These are phyloP conservation scores for Xylaria sp. DNA, from an alignment of 2,329 filamentous ascomycete genomes.

Conservation along the genomic window DNA sequence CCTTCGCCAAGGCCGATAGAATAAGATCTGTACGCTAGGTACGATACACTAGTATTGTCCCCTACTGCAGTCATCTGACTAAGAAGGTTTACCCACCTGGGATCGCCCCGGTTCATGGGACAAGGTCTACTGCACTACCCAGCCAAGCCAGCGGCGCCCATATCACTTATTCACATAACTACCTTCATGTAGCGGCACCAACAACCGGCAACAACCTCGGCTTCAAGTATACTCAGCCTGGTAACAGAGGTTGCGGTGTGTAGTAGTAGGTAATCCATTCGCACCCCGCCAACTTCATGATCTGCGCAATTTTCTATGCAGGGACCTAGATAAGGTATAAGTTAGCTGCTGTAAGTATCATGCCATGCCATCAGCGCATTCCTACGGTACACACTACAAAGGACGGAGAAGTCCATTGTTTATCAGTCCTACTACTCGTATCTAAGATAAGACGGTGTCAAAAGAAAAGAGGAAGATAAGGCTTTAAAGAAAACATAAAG, in stretches of 20 bases:
- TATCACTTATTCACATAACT: background rate
- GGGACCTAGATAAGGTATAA: slow-evolving; percentile 5
- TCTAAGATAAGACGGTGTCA: background rate
- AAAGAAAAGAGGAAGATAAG: background rate
- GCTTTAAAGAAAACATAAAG: background rate
- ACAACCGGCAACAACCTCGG: background rate
- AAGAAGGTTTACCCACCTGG: slow-evolving; percentile 31
- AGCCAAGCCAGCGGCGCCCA: background rate
- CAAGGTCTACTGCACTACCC: slow-evolving; percentile 5
- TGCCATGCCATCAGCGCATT: background rate
- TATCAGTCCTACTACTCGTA: background rate
- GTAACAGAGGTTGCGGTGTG: slow-evolving; percentile 11
- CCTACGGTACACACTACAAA: background rate
- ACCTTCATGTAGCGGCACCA: background rate
- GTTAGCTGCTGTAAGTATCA: background rate
- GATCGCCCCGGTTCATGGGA: slow-evolving; percentile 10
- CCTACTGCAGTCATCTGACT: slow-evolving; percentile 33
- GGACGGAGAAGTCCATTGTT: background rate
- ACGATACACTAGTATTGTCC: slow-evolving; percentile 7
- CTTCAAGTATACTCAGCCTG: background rate
- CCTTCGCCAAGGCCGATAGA: slow-evolving; percentile 32
- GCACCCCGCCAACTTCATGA: slow-evolving; percentile 3
- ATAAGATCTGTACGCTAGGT: slow-evolving; percentile 22
- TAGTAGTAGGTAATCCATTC: background rate
- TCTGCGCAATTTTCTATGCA: background rate